Percentiles rank a stretch among this genome's conserved stretches.
These are phyloP conservation scores for Leccinum insigne DNA, from an alignment of 1,284 basidiomycete species.

Conservation along the genomic window DNA sequence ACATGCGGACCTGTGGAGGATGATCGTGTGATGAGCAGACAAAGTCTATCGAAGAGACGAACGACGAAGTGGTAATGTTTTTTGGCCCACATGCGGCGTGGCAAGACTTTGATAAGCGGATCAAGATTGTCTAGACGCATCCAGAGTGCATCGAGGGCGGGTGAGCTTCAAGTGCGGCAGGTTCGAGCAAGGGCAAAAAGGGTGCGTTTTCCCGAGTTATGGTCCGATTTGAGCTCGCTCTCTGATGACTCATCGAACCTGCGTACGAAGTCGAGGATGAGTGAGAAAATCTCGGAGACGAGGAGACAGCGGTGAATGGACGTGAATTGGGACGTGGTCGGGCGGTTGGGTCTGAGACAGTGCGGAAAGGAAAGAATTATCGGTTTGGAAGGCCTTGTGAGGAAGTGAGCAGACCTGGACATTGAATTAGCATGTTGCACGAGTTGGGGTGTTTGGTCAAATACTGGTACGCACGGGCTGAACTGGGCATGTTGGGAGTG, in stretches of 20 bases:
- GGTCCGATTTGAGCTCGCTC: slow-evolving; percentile 19
- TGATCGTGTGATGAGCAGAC: background rate
- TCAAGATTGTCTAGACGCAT: slow-evolving; percentile 27
- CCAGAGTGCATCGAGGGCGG: slow-evolving; percentile 28
- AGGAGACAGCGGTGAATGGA: slow-evolving; percentile 27
- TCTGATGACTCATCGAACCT: slow-evolving; percentile 24
- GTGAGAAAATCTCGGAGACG: slow-evolving; percentile 23
- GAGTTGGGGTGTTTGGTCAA: background rate
- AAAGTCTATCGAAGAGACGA: background rate
- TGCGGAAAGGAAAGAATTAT: background rate
- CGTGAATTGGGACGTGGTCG: background rate
- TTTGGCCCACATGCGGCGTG: slow-evolving; percentile 24
- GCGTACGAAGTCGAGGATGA: slow-evolving; percentile 26
- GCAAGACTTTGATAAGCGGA: slow-evolving; percentile 29
- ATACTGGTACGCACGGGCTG: slow-evolving; percentile 6
- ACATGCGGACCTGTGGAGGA: slow-evolving; percentile 20
- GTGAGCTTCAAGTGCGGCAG: slow-evolving; percentile 24
- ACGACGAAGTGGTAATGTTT: slow-evolving; percentile 24
- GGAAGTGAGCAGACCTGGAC: background rate
- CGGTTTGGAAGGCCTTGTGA: background rate
- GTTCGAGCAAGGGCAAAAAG: slow-evolving; percentile 28
- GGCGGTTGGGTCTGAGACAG: background rate
- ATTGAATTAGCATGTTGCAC: slow-evolving; percentile 3
- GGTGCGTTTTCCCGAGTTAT: slow-evolving; percentile 19
- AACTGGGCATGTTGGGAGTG: background rate